phyloP scores from a whole-genome alignment of 2,329 filamentous ascomycete species.

The Penicillium glabrum region DNA sequence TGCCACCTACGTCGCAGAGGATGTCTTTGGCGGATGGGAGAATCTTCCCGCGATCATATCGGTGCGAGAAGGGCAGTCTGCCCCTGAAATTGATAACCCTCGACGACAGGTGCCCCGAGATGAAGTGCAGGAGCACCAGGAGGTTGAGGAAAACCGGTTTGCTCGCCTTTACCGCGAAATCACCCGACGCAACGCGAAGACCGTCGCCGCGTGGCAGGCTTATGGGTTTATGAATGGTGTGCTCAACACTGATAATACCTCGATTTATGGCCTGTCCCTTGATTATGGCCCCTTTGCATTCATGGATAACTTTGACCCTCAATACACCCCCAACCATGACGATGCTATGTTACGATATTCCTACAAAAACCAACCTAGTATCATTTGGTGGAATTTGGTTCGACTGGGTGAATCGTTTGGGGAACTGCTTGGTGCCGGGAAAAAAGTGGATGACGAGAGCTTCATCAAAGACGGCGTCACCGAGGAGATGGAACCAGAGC shows the following conservation, averaged over 20 bases:
- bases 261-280: slow-evolving; percentile 80
- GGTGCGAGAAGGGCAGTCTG: slow-evolving; percentile 40
- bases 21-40: slow-evolving; percentile 86
- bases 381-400: slow-evolving; percentile 99
- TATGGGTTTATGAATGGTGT: slow-evolving; percentile 99
- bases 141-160: slow-evolving; percentile 80
- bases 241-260: slow-evolving; percentile 96
- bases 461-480: slow-evolving; percentile 73
- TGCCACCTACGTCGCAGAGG: slow-evolving; percentile 79
- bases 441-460: slow-evolving; percentile 65
- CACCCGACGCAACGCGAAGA: slow-evolving; percentile 77
- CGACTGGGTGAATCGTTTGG: slow-evolving; percentile 85
- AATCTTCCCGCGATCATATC: slow-evolving; percentile 64
- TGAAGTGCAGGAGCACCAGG: slow-evolving; percentile 65
- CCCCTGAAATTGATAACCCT: slow-evolving; percentile 44
- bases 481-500: slow-evolving; percentile 65
- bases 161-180: slow-evolving; percentile 84
- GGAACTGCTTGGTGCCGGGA: slow-evolving; percentile 79
- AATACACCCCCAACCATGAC: slow-evolving; percentile 96
- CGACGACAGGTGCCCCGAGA: slow-evolving; percentile 56
- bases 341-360: slow-evolving; percentile 83
- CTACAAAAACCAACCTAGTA: slow-evolving; percentile 90
- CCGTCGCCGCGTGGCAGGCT: slow-evolving; percentile 91
- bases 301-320: slow-evolving; percentile 92
- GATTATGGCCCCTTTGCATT: slow-evolving; percentile 98